Evolutionary conservation across 2,329 filamentous ascomycete genomes (phyloP), one percentile per base, ranked within the genome.

Genomic region (Ophiocordyceps camponoti-leonardi): DNA sequence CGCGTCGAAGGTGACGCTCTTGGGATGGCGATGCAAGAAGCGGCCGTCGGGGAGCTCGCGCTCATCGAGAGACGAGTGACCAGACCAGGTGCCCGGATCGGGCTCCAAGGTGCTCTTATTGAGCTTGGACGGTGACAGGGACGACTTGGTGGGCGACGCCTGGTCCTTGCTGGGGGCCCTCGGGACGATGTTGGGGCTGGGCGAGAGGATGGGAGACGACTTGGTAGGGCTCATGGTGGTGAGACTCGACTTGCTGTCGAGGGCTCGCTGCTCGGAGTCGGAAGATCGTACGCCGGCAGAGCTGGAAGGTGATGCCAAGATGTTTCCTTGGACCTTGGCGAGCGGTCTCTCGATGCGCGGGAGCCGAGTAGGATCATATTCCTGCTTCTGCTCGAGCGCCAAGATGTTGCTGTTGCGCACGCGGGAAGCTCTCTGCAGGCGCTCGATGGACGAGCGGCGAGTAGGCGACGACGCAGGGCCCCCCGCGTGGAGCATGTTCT

Each of bases 391-490:
- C 65, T 95, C 88, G 46, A 88, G 82, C 40, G 86, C 87, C 60
- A 94, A 86, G 72, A 96, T 95, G 67, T 82, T 94, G 73, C 90
- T 95, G 68, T 94, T 96, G 73, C 90, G 94, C 56, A 98, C 92
- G 49, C 92, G 83, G 46, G 90, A 94, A 30, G 87, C 88, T 61
- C 82, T 86, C 67, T 95, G 93, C 48, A 98, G 73, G 58, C 88
- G 88, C 72, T 98, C 92, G 53, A 98, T 88, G 18, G 90, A 96
- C 42, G 86, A 85, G 58, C 90, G 81, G 57, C 86, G 83, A 47
- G 78, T 81, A 20, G 85, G 79, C 42, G 82, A 81, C 12, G 83
- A 79, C 41, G 73, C 69, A 28, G 66, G 63, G 44, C 77, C 71
- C 47, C 71, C 69, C 49, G 75, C 71, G 51, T 77, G 78, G 47